phyloP scores from a whole-genome alignment of 1,139 yeast species.

The Neolecta irregularis region DNA sequence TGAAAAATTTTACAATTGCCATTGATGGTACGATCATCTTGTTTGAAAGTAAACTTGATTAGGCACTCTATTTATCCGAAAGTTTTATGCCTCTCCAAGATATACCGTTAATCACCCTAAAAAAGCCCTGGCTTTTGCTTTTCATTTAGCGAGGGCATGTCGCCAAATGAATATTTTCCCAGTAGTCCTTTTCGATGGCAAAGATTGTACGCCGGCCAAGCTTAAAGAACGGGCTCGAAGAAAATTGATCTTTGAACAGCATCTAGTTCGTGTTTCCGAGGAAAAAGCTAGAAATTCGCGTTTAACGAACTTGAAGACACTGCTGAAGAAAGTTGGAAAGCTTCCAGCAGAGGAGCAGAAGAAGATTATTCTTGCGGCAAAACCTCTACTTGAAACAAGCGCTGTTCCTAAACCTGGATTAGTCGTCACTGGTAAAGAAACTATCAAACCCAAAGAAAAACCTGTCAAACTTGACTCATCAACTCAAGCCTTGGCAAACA shows the following conservation, averaged over 20 bases:
- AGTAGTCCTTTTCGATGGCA: constrained; percentile 4
- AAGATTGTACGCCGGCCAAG: constrained; percentile 1
- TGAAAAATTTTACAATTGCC: constrained; percentile 3
- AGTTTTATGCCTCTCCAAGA: constrained; percentile 1
- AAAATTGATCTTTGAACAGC: not conserved
- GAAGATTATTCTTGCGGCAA: not conserved
- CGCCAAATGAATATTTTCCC: constrained; percentile 1
- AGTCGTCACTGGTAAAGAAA: not conserved
- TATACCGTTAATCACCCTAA: not conserved
- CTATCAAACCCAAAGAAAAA: too few relatives aligned
- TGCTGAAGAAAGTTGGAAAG: constrained; percentile 1
- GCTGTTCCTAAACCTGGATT: not conserved
- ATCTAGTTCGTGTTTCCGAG: not conserved
- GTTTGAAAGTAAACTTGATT: too few relatives aligned
- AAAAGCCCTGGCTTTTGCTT: not conserved
- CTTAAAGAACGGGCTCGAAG: not conserved
- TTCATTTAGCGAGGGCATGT: constrained; percentile 4
- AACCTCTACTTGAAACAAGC: not conserved
- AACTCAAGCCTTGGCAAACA: too few relatives aligned
- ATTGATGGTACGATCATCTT: too few relatives aligned
- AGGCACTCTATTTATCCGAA: constrained; percentile 2
- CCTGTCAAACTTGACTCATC: too few relatives aligned
- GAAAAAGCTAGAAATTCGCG: not conserved
- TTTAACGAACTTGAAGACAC: not conserved
- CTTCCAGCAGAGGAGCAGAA: not conserved